phyloP scores from a whole-genome alignment of 768 basidiomycete species.

The Boletus edulis region DNA sequence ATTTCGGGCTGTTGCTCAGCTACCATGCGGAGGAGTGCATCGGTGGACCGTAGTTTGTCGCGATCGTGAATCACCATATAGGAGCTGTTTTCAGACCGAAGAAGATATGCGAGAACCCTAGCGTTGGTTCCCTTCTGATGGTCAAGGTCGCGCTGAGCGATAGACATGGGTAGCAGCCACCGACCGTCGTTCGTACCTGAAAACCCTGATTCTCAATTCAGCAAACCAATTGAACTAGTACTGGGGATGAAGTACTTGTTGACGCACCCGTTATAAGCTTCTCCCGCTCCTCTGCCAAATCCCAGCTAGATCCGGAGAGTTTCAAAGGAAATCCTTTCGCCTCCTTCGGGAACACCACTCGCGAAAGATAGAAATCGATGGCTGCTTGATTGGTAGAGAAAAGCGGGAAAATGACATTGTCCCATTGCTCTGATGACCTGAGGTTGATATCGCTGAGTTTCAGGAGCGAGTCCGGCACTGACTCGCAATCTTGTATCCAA shows the following conservation, averaged over 20 bases:
- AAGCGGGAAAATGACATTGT: background rate
- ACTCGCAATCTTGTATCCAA: background rate
- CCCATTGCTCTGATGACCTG: conserved; percentile 9
- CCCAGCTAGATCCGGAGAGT: conserved; percentile 32
- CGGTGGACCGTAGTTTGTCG: background rate
- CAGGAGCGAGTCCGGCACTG: background rate
- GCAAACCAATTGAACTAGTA: too few relatives aligned
- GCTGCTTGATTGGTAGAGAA: conserved; percentile 1
- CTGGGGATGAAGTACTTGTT: background rate
- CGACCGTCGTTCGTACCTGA: conserved; percentile 38
- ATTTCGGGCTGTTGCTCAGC: conserved; percentile 33
- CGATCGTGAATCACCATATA: conserved; percentile 1
- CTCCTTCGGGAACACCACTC: conserved; percentile 34
- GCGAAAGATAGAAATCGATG: conserved; percentile 19
- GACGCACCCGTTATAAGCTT: conserved; percentile 7
- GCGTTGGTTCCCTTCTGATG: conserved; percentile 42
- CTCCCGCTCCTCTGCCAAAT: conserved; percentile 28
- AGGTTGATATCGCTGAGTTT: background rate
- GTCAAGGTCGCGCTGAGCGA: conserved; percentile 26
- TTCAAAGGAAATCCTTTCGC: conserved; percentile 32
- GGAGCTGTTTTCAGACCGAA: conserved; percentile 17
- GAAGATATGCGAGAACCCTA: conserved; percentile 24
- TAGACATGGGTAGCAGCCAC: conserved; percentile 35
- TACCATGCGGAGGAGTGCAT: conserved; percentile 25
- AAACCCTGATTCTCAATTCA: conserved; percentile 25